A percentile compares a stretch with the other conserved stretches of the same genome.
These are phyloP conservation scores for Solanum tarijense DNA, from an alignment of 257 asterid genomes.

Conservation along the genomic window DNA sequence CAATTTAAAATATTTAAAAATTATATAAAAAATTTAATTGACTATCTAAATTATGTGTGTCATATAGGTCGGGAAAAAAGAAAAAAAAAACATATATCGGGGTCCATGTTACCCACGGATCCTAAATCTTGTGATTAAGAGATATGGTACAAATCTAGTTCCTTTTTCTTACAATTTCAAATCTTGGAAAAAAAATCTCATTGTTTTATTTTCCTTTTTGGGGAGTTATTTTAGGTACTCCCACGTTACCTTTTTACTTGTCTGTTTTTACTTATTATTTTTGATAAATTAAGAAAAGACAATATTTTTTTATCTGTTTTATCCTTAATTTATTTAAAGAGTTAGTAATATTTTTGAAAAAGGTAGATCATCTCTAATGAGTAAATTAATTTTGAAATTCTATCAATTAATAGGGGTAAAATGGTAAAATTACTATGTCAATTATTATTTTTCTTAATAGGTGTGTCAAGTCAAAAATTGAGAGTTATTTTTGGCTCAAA, in stretches of 20 bases:
- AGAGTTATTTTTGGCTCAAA: neutral
- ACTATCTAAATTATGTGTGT: neutral
- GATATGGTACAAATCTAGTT: neutral
- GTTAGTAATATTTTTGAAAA: no score
- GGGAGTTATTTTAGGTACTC: neutral
- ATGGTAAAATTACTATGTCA: accelerated
- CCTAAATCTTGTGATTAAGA: neutral
- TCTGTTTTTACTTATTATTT: no score
- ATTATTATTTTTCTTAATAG: no score
- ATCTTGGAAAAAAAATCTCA: neutral
- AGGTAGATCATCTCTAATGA: no score
- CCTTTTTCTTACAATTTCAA: neutral
- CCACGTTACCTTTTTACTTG: neutral
- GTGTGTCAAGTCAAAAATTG: accelerated
- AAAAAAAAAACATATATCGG: no score
- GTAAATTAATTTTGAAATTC: neutral
- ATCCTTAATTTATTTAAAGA: neutral
- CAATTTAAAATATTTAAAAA: no score
- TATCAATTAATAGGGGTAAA: no score
- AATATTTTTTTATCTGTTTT: no score
- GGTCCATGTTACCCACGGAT: neutral
- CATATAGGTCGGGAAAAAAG: no score
- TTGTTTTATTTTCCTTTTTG: neutral
- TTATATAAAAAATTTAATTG: neutral
- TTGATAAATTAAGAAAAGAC: no score